Conservation (phyloP, 257 asterid genomes). For the Capsicum pubescens region DNA sequence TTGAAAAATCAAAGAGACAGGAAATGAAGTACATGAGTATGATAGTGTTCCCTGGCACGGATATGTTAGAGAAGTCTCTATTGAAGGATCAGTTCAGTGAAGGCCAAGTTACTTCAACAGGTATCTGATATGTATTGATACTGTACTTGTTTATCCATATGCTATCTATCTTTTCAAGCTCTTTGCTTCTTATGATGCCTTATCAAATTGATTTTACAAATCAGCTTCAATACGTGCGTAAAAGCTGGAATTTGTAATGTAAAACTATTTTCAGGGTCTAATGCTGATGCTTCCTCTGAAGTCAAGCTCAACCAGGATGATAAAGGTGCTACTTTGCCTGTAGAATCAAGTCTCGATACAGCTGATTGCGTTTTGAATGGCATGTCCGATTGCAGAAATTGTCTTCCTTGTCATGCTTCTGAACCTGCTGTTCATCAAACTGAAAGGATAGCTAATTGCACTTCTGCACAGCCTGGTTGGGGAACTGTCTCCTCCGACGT, state of each 20-base stretch:
- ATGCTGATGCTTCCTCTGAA: constrained; percentile 27
- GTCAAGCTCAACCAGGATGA: constrained; percentile 27
- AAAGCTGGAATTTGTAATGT: constrained; percentile 2
- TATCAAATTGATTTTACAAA: neutral
- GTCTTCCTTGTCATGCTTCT: constrained; percentile 5
- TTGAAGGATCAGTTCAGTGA: constrained; percentile 29
- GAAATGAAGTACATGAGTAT: constrained; percentile 76
- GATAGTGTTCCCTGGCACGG: constrained; percentile 74
- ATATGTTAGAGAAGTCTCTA: constrained; percentile 81
- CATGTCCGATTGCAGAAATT: neutral
- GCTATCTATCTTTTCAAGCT: neutral
- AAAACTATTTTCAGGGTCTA: constrained; percentile 24
- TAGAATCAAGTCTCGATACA: constrained; percentile 17
- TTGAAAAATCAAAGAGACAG: constrained; percentile 69
- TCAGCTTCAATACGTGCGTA: neutral
- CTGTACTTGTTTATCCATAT: neutral
- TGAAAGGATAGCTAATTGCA: constrained; percentile 22
- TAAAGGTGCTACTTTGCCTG: constrained; percentile 19
- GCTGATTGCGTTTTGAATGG: constrained; percentile 20
- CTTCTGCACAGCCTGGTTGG: constrained; percentile 10
- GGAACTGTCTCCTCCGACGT: constrained; percentile 19
- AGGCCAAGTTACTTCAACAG: constrained; percentile 47
- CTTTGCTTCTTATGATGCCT: constrained; percentile 20
- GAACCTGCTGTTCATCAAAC: constrained; percentile 8
- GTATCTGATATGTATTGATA: constrained; percentile 38